A percentile compares a stretch with the other conserved stretches of the same genome.
Conservation (phyloP, 2,329 filamentous ascomycete genomes). For the Ophiobolus disseminans region DNA sequence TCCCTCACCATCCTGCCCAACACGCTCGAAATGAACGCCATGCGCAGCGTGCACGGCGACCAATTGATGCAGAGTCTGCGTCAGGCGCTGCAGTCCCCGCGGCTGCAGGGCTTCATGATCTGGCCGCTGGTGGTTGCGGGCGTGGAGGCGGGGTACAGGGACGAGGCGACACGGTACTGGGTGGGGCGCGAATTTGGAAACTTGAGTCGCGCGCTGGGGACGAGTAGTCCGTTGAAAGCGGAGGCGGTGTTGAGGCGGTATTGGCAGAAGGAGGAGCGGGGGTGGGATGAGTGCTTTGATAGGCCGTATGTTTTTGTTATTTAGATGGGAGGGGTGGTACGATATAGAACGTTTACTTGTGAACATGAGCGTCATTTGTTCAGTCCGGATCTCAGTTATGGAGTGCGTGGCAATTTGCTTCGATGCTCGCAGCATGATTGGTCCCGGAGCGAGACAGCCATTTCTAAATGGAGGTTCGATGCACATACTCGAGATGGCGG, state of each 20-base stretch:
- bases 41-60: constrained; percentile 21
- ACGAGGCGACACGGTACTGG: constrained; percentile 22
- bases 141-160: constrained; percentile 32
- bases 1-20: constrained; percentile 27
- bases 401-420: too few relatives aligned
- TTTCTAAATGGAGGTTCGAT: too few relatives aligned
- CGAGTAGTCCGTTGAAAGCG: constrained; percentile 31
- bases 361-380: too few relatives aligned
- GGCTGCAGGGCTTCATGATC: constrained; percentile 24
- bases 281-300: constrained; percentile 43
- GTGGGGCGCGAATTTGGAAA: constrained; percentile 25
- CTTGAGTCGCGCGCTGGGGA: constrained; percentile 26
- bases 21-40: constrained; percentile 21
- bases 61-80: constrained; percentile 16
- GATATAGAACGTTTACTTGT: too few relatives aligned
- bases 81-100: constrained; percentile 8
- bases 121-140: constrained; percentile 38
- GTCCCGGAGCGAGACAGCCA: too few relatives aligned
- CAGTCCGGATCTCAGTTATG: too few relatives aligned
- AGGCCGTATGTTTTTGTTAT: constrained; percentile 31
- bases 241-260: constrained; percentile 29
- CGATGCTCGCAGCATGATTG: too few relatives aligned
- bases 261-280: constrained; percentile 27
- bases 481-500: too few relatives aligned
- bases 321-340: constrained; percentile 18